phyloP scores from a whole-genome alignment of 345 rosid genomes.

The Stellera chamaejasme region DNA sequence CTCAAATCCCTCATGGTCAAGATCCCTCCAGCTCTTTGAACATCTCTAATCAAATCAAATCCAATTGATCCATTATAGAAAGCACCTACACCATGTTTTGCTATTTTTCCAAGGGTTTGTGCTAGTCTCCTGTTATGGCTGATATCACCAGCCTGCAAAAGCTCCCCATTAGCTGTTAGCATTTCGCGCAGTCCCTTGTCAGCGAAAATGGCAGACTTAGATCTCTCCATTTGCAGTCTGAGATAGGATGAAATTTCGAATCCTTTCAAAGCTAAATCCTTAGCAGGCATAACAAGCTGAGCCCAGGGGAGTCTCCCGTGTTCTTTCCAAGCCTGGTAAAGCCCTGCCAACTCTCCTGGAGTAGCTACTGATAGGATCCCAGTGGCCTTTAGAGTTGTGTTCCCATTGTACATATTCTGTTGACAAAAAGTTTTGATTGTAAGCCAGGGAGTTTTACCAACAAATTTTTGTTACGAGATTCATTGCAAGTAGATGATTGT shows the following conservation, averaged over 20 bases:
- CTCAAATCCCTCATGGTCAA: slow-evolving; percentile 39
- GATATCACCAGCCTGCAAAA: slow-evolving; percentile 30
- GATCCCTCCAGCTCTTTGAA: slow-evolving; percentile 47
- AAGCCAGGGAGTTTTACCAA: no score
- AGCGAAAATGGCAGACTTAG: slow-evolving; percentile 25
- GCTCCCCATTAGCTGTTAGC: slow-evolving; percentile 35
- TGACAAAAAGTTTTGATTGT: no score
- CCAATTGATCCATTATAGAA: slow-evolving; percentile 57
- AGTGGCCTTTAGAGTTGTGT: slow-evolving; percentile 23
- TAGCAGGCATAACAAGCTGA: no score
- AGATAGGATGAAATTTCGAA: slow-evolving; percentile 49
- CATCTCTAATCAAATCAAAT: slow-evolving; percentile 27
- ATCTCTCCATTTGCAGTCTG: slow-evolving; percentile 32
- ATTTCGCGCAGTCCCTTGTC: slow-evolving; percentile 39
- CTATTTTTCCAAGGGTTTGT: slow-evolving; percentile 24
- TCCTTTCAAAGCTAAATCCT: slow-evolving; percentile 36
- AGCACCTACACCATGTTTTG: slow-evolving; percentile 21
- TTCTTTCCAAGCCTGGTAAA: slow-evolving; percentile 41
- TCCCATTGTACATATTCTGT: slow-evolving; percentile 50
- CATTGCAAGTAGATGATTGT: no score
- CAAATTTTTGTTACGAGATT: no score
- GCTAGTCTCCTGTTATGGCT: slow-evolving; percentile 42
- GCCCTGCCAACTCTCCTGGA: slow-evolving; percentile 56
- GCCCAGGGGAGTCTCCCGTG: slow-evolving; percentile 58
- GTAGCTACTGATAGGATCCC: slow-evolving; percentile 53